These are phyloP conservation scores for Cyclocybe cylindracea DNA, from an alignment of 768 basidiomycete genomes.

Conservation along the genomic window DNA sequence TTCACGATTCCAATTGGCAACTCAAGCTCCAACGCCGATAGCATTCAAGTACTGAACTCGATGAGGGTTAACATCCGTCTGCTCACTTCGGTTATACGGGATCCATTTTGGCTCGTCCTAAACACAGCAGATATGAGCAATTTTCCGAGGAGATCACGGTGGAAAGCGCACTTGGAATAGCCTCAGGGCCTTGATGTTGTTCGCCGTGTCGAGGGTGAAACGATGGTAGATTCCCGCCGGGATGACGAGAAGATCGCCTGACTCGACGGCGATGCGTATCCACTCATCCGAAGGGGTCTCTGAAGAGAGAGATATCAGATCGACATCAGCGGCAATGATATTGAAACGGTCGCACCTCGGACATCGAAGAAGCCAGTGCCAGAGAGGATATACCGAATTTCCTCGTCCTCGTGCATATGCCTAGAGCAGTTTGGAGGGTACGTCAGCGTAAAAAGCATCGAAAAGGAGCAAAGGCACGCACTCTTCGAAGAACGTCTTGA, in stretches of 20 bases:
- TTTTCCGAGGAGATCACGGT: background rate
- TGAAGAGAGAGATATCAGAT: conserved; percentile 23
- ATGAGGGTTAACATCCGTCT: conserved; percentile 66
- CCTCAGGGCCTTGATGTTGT: conserved; percentile 76
- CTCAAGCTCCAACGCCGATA: conserved; percentile 43
- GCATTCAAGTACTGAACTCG: conserved; percentile 61
- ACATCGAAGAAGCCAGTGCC: conserved; percentile 96
- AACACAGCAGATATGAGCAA: background rate
- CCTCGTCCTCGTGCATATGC: conserved; percentile 96
- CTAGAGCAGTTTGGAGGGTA: conserved; percentile 32
- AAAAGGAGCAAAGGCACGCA: conserved; percentile 32
- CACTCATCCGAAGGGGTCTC: conserved; percentile 70
- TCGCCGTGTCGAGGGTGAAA: conserved; percentile 81
- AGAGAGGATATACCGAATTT: conserved; percentile 84
- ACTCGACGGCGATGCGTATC: conserved; percentile 76
- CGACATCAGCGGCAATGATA: background rate
- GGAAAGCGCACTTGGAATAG: conserved; percentile 74
- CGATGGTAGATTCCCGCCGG: conserved; percentile 95
- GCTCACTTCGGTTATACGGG: conserved; percentile 63
- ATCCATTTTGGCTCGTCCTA: conserved; percentile 94
- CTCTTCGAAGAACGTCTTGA: conserved; percentile 86
- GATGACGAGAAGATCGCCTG: conserved; percentile 84
- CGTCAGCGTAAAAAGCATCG: background rate
- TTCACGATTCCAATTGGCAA: background rate
- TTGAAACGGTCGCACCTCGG: conserved; percentile 53